Evolutionary conservation across 768 basidiomycete genomes (phyloP).

Genomic region (Trichaptum fuscoviolaceum): DNA sequence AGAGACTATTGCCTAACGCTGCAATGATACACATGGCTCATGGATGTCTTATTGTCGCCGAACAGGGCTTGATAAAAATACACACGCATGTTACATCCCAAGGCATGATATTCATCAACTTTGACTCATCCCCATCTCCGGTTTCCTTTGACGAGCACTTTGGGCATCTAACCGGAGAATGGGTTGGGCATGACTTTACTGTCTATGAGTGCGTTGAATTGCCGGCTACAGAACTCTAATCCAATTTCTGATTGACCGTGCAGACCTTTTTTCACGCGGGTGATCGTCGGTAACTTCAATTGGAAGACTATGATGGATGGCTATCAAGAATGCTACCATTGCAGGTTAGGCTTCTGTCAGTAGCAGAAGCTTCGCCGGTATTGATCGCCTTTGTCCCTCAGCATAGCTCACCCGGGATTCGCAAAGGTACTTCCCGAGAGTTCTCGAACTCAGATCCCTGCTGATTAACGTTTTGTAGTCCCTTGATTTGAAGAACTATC

Average conservation of each 20-base stretch:
- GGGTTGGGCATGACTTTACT: background rate
- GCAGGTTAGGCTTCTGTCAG: conserved; percentile 3
- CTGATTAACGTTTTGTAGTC: background rate
- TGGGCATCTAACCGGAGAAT: background rate
- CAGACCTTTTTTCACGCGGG: background rate
- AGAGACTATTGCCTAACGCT: background rate
- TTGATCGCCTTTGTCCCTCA: background rate
- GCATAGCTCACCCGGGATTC: conserved; percentile 12
- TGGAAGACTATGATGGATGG: conserved; percentile 13
- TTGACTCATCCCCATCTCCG: conserved; percentile 10
- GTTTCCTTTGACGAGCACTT: conserved; percentile 13
- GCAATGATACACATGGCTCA: background rate
- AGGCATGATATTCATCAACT: conserved; percentile 15
- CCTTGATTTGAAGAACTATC: conserved; percentile 8
- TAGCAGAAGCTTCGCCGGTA: background rate
- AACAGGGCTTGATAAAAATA: conserved; percentile 11
- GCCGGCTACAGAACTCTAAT: background rate
- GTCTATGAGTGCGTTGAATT: background rate
- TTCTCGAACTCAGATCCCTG: background rate
- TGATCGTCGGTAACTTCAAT: conserved; percentile 5
- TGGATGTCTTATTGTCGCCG: background rate
- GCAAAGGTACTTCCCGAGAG: conserved; percentile 4
- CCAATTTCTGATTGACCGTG: background rate
- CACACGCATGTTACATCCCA: conserved; percentile 13
- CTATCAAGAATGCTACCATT: conserved; percentile 14